phyloP scores from a whole-genome alignment of 2,329 filamentous ascomycete species.

The Cladosporium sp. region DNA sequence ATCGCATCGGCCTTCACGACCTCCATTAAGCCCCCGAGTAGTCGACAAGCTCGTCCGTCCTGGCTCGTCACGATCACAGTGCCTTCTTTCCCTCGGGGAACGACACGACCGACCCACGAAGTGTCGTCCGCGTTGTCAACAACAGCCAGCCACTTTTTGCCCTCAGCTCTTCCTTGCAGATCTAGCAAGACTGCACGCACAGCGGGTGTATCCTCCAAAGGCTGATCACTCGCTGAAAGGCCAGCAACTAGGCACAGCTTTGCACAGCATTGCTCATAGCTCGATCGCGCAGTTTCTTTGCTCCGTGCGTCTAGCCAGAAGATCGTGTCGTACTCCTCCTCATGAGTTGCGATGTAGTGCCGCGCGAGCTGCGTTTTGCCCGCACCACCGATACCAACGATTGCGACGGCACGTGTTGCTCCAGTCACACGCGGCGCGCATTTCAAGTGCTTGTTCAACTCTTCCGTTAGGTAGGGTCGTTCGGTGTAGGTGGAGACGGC shows the following conservation, averaged over 20 bases:
- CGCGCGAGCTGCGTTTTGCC: background rate
- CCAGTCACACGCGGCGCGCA: too few relatives aligned
- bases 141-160: background rate
- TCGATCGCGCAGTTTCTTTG: background rate
- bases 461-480: background rate
- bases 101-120: background rate
- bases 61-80: background rate
- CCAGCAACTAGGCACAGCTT: background rate
- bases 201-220: background rate
- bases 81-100: background rate
- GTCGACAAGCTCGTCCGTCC: background rate
- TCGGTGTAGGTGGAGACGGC: background rate
- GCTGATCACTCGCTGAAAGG: background rate
- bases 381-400: background rate
- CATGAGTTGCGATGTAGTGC: background rate
- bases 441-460: background rate
- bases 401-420: background rate
- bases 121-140: slow-evolving; percentile 1
- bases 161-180: background rate
- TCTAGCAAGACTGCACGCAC: background rate
- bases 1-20: background rate
- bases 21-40: background rate
- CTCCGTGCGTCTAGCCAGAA: background rate
- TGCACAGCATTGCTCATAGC: background rate
- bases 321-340: background rate